These are phyloP conservation scores for Priceomyces castillae DNA, from an alignment of 805 yeast genomes.

Conservation along the genomic window DNA sequence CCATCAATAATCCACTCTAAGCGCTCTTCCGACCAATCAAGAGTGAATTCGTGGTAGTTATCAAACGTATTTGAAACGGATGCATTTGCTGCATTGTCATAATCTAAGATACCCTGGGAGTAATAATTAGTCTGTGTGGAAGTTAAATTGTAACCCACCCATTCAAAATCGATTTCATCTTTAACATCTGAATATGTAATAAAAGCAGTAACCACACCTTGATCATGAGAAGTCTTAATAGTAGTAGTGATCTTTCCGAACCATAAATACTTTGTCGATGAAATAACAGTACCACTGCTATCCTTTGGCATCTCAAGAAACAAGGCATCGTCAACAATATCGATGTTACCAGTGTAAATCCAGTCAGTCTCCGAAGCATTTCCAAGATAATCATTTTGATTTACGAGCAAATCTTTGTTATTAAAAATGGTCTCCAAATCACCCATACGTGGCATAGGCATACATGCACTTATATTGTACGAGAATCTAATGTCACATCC, in stretches of 20 bases:
- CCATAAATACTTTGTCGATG: conserved; percentile 81
- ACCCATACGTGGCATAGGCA: conserved; percentile 80
- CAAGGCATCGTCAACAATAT: conserved; percentile 49
- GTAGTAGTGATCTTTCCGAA: conserved; percentile 75
- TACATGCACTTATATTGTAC: conserved; percentile 63
- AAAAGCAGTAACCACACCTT: conserved; percentile 82
- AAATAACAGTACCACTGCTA: conserved; percentile 73
- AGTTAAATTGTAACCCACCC: conserved; percentile 70
- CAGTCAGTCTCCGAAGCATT: conserved; percentile 66
- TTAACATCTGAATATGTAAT: conserved; percentile 79
- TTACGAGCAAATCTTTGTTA: conserved; percentile 19
- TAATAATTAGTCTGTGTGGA: conserved; percentile 77
- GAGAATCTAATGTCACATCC: conserved; percentile 83
- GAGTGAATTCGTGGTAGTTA: conserved; percentile 68
- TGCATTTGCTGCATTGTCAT: conserved; percentile 52
- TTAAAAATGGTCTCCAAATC: conserved; percentile 40
- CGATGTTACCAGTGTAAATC: conserved; percentile 64
- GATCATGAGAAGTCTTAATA: conserved; percentile 68
- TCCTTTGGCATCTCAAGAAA: conserved; percentile 74
- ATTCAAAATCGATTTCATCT: conserved; percentile 90
- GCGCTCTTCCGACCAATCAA: conserved; percentile 79
- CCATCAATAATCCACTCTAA: conserved; percentile 77
- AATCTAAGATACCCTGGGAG: conserved; percentile 70
- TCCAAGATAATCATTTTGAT: conserved; percentile 55
- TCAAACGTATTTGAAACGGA: conserved; percentile 54